Base-by-base conservation (phyloP, 306 rosid species). In the Dryas octopetala region DNA sequence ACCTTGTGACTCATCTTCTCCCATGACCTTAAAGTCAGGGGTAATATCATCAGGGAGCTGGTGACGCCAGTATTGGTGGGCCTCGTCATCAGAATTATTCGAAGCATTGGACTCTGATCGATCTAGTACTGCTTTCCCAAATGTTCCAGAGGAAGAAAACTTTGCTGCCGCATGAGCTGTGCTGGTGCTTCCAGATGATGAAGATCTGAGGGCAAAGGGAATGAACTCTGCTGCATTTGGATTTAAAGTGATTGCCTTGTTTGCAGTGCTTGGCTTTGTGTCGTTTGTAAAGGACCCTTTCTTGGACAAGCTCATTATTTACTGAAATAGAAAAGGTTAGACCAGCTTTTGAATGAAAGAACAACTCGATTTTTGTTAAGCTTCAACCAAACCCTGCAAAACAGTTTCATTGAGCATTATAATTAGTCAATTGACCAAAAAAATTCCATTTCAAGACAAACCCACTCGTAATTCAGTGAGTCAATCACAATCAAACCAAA, bases 191-290 rank as follows among this genome's bases (percentile, higher is more conserved):
- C 94, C 94, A 62, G 91, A 83, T 66, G 93, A 80, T 14, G 87
- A 62, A 61, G 97, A 86, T 82, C 98, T 86, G 78, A 90, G 91
- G 67, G 91, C 48, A 74, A 85, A 91, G 50, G 98, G 98, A 69
- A 94, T 61, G 43, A 94, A 94, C 81, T 89, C 98, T n/a, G 97
- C 98, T 5, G 98, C 98, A 90, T 94, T 91, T 55, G 98, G 98
- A 83, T 94, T 94, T 86, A 94, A 81, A 49, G 80, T 6, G 14
- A 87, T 83, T 51, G 71, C 86, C 91, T 88, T 94, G 83, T 76
- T 88, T 54, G 84, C 76, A 61, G 79, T 54, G 82, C 84, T 82
- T 51, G 86, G 77, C 63, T 83, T 88, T 5, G 86, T 66, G 70
- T 91, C 90, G 4, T 72, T 71, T 41, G 74, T 63, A 53, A 74